These are phyloP conservation scores for Hydnomerulius pinastri DNA, from an alignment of 768 basidiomycete genomes.

Conservation along the genomic window DNA sequence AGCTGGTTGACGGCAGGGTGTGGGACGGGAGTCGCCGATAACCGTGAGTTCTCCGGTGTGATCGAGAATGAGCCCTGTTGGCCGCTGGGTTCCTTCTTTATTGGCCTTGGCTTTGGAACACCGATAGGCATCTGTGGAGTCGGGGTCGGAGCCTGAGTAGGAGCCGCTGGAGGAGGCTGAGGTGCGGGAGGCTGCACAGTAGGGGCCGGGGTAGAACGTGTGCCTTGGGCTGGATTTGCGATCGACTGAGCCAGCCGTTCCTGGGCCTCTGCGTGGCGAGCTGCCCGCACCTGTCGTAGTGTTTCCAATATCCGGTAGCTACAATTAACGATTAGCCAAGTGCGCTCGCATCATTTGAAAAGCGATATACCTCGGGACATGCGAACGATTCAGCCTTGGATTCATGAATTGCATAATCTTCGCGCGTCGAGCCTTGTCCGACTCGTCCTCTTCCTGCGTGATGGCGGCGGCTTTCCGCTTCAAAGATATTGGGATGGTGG, in stretches of 20 bases:
- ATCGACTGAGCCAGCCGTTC: constrained; percentile 25
- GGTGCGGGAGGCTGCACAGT: constrained; percentile 35
- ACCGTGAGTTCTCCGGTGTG: constrained; percentile 30
- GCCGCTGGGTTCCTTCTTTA: constrained; percentile 32
- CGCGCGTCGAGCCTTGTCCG: constrained; percentile 66
- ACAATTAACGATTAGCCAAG: constrained; percentile 2
- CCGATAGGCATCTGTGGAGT: constrained; percentile 31
- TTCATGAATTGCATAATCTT: constrained; percentile 84
- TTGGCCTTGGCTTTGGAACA: constrained; percentile 21
- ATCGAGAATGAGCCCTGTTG: constrained; percentile 24
- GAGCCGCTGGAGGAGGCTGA: constrained; percentile 37
- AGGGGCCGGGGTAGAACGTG: constrained; percentile 28
- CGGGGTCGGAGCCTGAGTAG: constrained; percentile 27
- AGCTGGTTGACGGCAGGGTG: constrained; percentile 36
- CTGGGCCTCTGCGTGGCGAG: constrained; percentile 26
- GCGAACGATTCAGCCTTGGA: constrained; percentile 50
- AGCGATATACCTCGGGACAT: constrained; percentile 49
- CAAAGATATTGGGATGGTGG: constrained; percentile 69
- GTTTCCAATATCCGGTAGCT: constrained; percentile 65
- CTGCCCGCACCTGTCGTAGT: constrained; percentile 34
- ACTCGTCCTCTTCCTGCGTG: constrained; percentile 76
- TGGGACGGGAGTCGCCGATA: constrained; percentile 33
- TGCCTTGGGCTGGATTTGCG: constrained; percentile 31
- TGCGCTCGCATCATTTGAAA: not conserved
- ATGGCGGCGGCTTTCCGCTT: constrained; percentile 74